A percentile compares a stretch with the other conserved stretches of the same genome.
These are phyloP conservation scores for Neonothopanus nambi DNA, from an alignment of 1,284 basidiomycete species.

Conservation along the genomic window DNA sequence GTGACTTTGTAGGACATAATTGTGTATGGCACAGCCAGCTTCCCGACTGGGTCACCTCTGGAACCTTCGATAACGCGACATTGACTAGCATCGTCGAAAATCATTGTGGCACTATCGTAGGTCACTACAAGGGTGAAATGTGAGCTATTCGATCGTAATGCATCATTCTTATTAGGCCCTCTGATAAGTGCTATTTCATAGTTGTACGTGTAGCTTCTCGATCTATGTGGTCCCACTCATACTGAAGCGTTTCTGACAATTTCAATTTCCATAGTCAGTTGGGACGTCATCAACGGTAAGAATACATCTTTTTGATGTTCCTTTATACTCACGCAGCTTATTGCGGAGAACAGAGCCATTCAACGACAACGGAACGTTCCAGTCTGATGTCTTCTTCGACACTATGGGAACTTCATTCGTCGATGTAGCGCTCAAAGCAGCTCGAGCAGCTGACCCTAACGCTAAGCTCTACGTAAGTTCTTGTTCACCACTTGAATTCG, in stretches of 20 bases:
- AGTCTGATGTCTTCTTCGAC: slow-evolving; percentile 21
- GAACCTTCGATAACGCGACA: slow-evolving; percentile 42
- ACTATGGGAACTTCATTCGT: slow-evolving; percentile 24
- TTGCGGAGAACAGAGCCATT: slow-evolving; percentile 36
- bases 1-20: slow-evolving; percentile 38
- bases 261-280: slow-evolving; percentile 16
- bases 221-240: not conserved
- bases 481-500: not conserved
- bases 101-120: slow-evolving; percentile 47
- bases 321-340: not conserved
- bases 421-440: slow-evolving; percentile 25
- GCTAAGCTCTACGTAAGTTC: slow-evolving; percentile 20
- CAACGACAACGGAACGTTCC: slow-evolving; percentile 52
- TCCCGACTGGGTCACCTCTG: slow-evolving; percentile 48
- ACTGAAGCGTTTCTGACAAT: not conserved
- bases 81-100: slow-evolving; percentile 45
- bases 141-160: slow-evolving; percentile 34
- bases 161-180: not conserved
- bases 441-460: slow-evolving; percentile 25
- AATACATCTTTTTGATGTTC: slow-evolving; percentile 20
- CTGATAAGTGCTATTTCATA: not conserved
- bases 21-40: slow-evolving; percentile 60
- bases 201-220: slow-evolving; percentile 24
- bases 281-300: slow-evolving; percentile 42
- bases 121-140: slow-evolving; percentile 52